Conservation (phyloP, 305 asterid species). For the Coffea humblotiana region DNA sequence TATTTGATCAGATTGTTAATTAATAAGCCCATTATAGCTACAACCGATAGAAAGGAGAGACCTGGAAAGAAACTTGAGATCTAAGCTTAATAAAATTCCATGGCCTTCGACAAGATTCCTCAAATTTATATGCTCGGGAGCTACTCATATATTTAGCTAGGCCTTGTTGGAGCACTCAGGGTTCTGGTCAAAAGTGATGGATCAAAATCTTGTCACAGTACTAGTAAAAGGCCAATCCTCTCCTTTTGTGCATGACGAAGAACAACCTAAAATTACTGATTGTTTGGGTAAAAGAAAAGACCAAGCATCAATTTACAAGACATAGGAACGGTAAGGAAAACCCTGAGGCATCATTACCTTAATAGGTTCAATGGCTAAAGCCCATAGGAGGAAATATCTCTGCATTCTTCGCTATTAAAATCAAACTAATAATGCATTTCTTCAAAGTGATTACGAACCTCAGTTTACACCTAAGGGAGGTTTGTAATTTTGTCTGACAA, state of each 20-base stretch:
- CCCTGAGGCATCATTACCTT: conserved; percentile 3
- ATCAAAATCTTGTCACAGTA: conserved; percentile 47
- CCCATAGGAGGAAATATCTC: not conserved
- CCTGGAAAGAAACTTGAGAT: no score
- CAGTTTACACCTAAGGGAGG: not conserved
- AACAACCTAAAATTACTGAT: not conserved
- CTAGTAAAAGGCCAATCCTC: conserved; percentile 47
- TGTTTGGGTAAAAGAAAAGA: no score
- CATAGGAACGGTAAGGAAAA: not conserved
- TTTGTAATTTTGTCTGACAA: no score
- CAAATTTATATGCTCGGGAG: no score
- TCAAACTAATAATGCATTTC: not conserved
- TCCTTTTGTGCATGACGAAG: conserved; percentile 18
- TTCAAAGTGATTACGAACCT: not conserved
- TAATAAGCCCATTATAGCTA: no score
- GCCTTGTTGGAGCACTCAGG: not conserved
- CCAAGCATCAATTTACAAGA: no score
- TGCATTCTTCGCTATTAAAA: not conserved
- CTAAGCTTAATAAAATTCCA: no score
- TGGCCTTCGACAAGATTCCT: no score
- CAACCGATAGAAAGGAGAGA: no score
- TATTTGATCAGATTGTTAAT: no score
- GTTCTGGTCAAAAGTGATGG: conserved; percentile 45
- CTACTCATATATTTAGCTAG: no score
- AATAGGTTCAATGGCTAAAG: not conserved